Percentiles rank a stretch among this genome's conserved stretches.
phyloP scores from a whole-genome alignment of 257 asterid genomes.

The Leptodermis oblonga region DNA sequence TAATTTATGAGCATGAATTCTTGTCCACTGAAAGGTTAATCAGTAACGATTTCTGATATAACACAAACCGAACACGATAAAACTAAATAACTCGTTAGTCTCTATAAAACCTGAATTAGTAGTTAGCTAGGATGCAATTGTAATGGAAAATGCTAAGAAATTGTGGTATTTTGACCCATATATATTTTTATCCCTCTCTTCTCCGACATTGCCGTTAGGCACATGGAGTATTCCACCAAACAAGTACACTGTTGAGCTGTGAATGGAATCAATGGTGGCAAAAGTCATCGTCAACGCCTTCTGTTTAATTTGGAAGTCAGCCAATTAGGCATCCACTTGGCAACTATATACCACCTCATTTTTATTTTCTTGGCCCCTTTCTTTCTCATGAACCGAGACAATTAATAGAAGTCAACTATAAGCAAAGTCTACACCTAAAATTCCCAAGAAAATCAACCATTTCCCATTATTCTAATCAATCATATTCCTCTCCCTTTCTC shows the following conservation, averaged over 20 bases:
- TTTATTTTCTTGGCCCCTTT: not conserved
- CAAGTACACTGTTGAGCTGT: not conserved
- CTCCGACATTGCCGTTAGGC: not conserved
- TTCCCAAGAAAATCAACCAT: not conserved
- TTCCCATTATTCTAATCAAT: not conserved
- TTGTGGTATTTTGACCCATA: too few species aligned
- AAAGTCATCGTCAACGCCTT: slow-evolving; percentile 16
- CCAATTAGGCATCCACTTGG: not conserved
- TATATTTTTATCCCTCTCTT: too few species aligned
- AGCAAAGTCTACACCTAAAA: slow-evolving; percentile 9
- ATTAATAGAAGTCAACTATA: slow-evolving; percentile 1
- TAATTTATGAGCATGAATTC: too few species aligned
- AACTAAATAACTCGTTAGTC: too few species aligned
- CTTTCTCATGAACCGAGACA: not conserved
- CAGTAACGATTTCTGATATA: too few species aligned
- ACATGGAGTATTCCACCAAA: too few species aligned
- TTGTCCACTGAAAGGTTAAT: too few species aligned
- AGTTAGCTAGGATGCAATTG: too few species aligned
- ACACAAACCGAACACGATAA: too few species aligned
- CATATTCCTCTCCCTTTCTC: too few species aligned
- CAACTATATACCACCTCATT: not conserved
- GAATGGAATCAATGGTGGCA: slow-evolving; percentile 8
- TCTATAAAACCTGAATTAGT: too few species aligned
- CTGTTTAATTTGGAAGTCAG: not conserved
- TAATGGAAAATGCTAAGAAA: too few species aligned